phyloP scores from a whole-genome alignment of 306 rosid species.

The Betula pendula region DNA sequence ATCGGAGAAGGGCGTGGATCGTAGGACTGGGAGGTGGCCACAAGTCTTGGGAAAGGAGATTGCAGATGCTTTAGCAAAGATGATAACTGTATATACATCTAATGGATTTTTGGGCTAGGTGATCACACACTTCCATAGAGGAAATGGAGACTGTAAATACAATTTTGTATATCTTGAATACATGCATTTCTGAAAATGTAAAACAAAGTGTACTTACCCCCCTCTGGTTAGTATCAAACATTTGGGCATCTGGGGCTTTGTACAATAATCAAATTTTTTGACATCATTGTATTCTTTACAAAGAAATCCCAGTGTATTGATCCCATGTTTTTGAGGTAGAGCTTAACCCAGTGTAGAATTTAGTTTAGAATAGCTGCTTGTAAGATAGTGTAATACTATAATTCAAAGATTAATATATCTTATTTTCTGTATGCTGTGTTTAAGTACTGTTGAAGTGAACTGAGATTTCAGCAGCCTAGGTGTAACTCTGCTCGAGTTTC shows the following conservation, averaged over 20 bases:
- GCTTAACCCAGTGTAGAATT: neutral
- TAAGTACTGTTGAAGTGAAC: neutral
- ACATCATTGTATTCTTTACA: neutral
- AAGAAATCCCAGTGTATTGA: neutral
- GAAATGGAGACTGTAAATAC: slow-evolving; percentile 25
- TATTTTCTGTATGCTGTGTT: neutral
- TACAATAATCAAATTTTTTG: neutral
- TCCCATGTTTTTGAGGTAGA: neutral
- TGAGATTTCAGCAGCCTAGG: neutral
- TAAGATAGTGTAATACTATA: neutral
- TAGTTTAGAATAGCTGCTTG: neutral
- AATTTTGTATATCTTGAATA: slow-evolving; percentile 18
- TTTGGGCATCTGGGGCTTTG: neutral
- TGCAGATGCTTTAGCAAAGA: neutral
- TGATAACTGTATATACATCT: slow-evolving; percentile 4
- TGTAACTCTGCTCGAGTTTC: neutral
- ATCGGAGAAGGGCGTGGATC: slow-evolving; percentile 58
- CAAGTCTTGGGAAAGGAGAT: slow-evolving; percentile 8
- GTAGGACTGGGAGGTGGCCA: slow-evolving; percentile 6
- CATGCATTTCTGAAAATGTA: neutral
- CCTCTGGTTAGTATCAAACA: neutral
- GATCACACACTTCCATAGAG: slow-evolving; percentile 3
- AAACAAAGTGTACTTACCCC: neutral
- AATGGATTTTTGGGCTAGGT: neutral
- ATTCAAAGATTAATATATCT: neutral